Conservation (phyloP, 2,329 filamentous ascomycete genomes). For the Colletotrichum trifolii region DNA sequence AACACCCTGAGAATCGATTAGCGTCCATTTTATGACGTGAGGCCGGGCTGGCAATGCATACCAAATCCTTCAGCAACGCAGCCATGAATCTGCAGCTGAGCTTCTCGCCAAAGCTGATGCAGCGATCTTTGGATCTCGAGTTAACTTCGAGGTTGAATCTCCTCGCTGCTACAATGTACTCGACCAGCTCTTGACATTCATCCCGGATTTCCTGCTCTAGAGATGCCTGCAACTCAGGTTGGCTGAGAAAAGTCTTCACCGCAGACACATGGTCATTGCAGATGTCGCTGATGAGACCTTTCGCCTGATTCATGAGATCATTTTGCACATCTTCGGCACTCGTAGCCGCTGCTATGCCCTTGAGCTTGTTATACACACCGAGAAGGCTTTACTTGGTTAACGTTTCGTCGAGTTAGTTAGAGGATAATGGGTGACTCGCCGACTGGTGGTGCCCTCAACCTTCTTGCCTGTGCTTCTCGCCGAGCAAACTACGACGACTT, state of each 20-base stretch:
- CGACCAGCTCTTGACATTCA: slow-evolving; percentile 84
- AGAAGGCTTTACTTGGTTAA: slow-evolving; percentile 57
- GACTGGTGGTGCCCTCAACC: slow-evolving; percentile 92
- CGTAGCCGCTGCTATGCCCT: slow-evolving; percentile 62
- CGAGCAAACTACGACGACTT: slow-evolving; percentile 93
- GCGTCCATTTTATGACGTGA: slow-evolving; percentile 24
- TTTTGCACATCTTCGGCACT: slow-evolving; percentile 64
- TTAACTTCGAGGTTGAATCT: slow-evolving; percentile 81
- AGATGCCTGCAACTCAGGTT: slow-evolving; percentile 64
- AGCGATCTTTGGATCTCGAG: slow-evolving; percentile 82
- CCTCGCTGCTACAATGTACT: slow-evolving; percentile 74
- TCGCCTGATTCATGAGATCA: slow-evolving; percentile 71
- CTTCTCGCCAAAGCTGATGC: slow-evolving; percentile 96
- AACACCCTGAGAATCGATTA: slow-evolving; percentile 66
- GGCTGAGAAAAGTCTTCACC: slow-evolving; percentile 70
- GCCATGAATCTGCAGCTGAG: slow-evolving; percentile 94
- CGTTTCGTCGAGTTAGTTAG: neutral
- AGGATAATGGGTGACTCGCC: slow-evolving; percentile 67
- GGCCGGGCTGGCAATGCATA: slow-evolving; percentile 42
- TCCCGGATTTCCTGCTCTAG: slow-evolving; percentile 76
- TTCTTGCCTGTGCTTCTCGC: slow-evolving; percentile 95
- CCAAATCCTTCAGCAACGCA: slow-evolving; percentile 80
- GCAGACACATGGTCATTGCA: slow-evolving; percentile 83
- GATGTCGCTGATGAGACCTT: slow-evolving; percentile 82
- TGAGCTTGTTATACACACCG: slow-evolving; percentile 69